phyloP scores from a whole-genome alignment of 805 yeast genomes.

The Blastobotrys parvus region DNA sequence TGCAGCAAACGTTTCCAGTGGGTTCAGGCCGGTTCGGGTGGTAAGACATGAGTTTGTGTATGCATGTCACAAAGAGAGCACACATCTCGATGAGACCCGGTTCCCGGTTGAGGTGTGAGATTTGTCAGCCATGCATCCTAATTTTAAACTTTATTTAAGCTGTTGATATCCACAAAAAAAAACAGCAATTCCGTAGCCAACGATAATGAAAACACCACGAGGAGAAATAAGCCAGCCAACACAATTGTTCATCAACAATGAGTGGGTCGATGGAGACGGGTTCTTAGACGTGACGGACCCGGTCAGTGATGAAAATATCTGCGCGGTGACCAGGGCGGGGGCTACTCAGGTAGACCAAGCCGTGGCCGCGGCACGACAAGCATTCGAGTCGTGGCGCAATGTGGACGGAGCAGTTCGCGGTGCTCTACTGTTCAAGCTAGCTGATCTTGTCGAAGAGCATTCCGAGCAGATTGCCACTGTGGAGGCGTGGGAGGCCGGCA shows the following conservation, averaged over 20 bases:
- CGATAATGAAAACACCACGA: no score
- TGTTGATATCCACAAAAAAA: no score
- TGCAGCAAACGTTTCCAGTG: no score
- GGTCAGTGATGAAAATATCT: slow-evolving; percentile 42
- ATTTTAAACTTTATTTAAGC: no score
- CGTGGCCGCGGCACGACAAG: slow-evolving; percentile 69
- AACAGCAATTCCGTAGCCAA: no score
- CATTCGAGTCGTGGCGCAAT: slow-evolving; percentile 73
- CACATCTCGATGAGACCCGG: no score
- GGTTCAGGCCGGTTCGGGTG: no score
- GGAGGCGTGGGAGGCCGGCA: slow-evolving; percentile 87
- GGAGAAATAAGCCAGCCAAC: no score
- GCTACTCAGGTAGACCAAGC: slow-evolving; percentile 72
- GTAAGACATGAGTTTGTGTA: no score
- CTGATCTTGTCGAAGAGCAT: slow-evolving; percentile 67
- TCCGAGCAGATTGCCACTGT: slow-evolving; percentile 65
- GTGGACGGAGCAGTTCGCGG: slow-evolving; percentile 53
- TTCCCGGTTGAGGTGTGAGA: no score
- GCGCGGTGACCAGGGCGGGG: slow-evolving; percentile 59
- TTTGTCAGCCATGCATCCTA: no score
- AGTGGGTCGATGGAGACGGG: slow-evolving; percentile 50
- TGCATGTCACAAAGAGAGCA: no score
- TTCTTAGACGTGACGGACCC: slow-evolving; percentile 36
- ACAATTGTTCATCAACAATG: slow-evolving; percentile 82
- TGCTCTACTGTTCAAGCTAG: slow-evolving; percentile 53